Evolutionary conservation across 768 basidiomycete species (phyloP).

Genomic region (Xerocomus potaroensis): DNA sequence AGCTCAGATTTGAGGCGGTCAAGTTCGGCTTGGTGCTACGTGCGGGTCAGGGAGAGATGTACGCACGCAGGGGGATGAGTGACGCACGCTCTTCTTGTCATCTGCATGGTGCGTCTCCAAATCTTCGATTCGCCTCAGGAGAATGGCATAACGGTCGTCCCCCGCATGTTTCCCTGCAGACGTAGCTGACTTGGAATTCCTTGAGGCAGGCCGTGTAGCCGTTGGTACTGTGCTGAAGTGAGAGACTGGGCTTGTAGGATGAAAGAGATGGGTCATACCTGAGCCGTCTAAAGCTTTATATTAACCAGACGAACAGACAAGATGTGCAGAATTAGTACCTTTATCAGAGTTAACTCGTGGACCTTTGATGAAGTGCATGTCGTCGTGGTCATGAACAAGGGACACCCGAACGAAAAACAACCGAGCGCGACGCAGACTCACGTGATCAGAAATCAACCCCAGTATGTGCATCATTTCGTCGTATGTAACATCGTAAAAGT

Average conservation of each 20-base stretch:
- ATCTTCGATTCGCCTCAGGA: slow-evolving; percentile 63
- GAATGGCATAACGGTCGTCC: slow-evolving; percentile 47
- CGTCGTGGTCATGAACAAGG: slow-evolving; percentile 5
- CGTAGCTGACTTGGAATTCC: slow-evolving; percentile 23
- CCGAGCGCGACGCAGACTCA: slow-evolving; percentile 21
- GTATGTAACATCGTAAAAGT: slow-evolving; percentile 28
- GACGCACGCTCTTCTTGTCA: slow-evolving; percentile 58
- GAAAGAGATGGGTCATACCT: slow-evolving; percentile 30
- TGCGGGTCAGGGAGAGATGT: slow-evolving; percentile 3
- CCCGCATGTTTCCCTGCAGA: slow-evolving; percentile 15
- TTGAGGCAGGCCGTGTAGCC: slow-evolving; percentile 21
- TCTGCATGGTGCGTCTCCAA: slow-evolving; percentile 60
- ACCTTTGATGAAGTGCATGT: slow-evolving; percentile 44
- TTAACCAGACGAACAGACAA: neutral
- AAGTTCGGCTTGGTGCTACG: slow-evolving; percentile 57
- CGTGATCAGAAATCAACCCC: slow-evolving; percentile 23
- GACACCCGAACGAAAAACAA: slow-evolving; percentile 23
- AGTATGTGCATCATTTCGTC: slow-evolving; percentile 22
- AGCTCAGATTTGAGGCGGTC: slow-evolving; percentile 59
- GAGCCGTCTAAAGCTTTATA: slow-evolving; percentile 38
- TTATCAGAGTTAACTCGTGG: slow-evolving; percentile 29
- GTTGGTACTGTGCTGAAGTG: slow-evolving; percentile 30
- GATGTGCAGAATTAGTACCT: neutral
- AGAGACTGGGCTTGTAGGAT: neutral
- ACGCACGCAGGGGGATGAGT: neutral